A percentile compares a stretch with the other conserved stretches of the same genome.
Evolutionary conservation across 2,329 filamentous ascomycete species (phyloP).

Genomic region (Verticillium albo-atrum): DNA sequence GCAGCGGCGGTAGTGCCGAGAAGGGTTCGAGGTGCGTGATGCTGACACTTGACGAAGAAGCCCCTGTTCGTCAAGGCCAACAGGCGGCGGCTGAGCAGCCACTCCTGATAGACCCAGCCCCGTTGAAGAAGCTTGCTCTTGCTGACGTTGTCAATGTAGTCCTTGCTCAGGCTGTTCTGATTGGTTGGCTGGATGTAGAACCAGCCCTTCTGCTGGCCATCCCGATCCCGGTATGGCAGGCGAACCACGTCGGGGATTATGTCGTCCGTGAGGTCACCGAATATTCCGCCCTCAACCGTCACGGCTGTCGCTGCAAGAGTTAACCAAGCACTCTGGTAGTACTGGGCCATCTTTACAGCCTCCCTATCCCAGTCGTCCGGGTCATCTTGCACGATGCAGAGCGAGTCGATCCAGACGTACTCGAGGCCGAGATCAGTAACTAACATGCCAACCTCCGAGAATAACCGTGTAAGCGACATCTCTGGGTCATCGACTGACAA

Average conservation of each 20-base stretch:
- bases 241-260: not conserved
- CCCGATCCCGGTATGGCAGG: not conserved
- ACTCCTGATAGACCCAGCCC: conserved; percentile 11
- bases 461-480: conserved; percentile 11
- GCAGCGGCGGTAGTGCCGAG: too few relatives aligned
- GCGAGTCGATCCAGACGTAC: conserved; percentile 27
- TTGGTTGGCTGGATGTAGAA: conserved; percentile 5
- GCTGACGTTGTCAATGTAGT: too few relatives aligned
- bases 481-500: not conserved
- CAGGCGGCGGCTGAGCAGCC: conserved; percentile 5
- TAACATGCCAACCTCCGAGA: conserved; percentile 20
- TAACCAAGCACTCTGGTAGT: not conserved
- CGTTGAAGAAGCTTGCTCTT: not conserved
- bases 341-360: conserved; percentile 8
- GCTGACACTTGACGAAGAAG: not conserved
- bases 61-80: conserved; percentile 1
- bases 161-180: not conserved
- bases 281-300: too few relatives aligned
- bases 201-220: conserved; percentile 5
- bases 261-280: not conserved
- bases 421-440: conserved; percentile 14
- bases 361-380: conserved; percentile 10
- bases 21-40: too few relatives aligned
- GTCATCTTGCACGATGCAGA: conserved; percentile 24
- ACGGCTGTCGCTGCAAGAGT: too few relatives aligned